Base-by-base conservation (phyloP, 768 basidiomycete genomes). In the Panus rudis region DNA sequence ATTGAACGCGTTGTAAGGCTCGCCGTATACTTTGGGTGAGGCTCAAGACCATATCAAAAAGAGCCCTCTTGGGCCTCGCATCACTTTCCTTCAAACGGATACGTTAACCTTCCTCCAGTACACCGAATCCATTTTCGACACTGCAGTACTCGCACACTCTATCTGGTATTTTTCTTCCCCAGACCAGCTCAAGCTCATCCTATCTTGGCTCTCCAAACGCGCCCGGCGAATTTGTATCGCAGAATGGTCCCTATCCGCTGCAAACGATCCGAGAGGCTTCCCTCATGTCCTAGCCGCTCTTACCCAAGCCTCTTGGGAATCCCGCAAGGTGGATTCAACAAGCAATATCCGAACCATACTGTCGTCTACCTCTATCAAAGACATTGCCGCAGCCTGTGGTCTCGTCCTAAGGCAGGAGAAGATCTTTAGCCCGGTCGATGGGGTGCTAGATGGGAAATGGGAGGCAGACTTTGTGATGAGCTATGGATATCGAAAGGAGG, bases 111-210 rank as follows among this genome's bases (percentile, higher is more conserved):
- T 59, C 51, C 54, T 66, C 39, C 41, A 23, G 1, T 42, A 49
- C 4, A 41, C 50, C 30, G 16, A 35, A 17, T 14, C 7, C 7
- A 20, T 39, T 6, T 69, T 54, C 49, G 63, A 65, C 50, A 54
- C 57, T 30, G 64, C 57, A 0, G 57, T 70, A 16, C 52, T 70
- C 21, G 59, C 62, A 5, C 59, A 62, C 47, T 63, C 62, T 52
- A 50, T 61, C 28, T 70, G 65, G 64, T 70, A 70, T 58, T 68
- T 70, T 50, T 30, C 63, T 33, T 56, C 62, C n/a, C 65, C 66
- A 21, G 25, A 53, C 16, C 51, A 53, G 30, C 44, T 69, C 43
- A 20, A 37, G 16, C 45, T 45, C 4, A 68, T 62, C 14, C 53
- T 69, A 16, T 37, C 43, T 19, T 57, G 53, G 10, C 56, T 67